These are phyloP conservation scores for Simplicillium aogashimaense DNA, from an alignment of 2,329 filamentous ascomycete genomes.

Conservation along the genomic window DNA sequence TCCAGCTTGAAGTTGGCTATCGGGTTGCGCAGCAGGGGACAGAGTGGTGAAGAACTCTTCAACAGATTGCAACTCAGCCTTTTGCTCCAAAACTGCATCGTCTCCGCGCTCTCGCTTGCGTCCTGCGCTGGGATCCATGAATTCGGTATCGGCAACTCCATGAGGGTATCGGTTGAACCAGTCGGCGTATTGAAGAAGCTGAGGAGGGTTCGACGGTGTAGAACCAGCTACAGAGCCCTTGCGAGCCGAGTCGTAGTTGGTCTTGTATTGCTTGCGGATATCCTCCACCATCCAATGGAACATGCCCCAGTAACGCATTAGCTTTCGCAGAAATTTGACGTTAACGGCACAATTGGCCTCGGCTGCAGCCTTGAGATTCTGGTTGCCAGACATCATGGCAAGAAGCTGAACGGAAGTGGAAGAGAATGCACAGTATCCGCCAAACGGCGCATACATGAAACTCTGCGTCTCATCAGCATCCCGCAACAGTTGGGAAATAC, in stretches of 20 bases:
- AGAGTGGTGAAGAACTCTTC: slow-evolving; percentile 88
- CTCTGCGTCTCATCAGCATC: slow-evolving; percentile 61
- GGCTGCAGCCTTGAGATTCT: slow-evolving; percentile 62
- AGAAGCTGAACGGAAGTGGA: slow-evolving; percentile 92
- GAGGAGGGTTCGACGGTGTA: slow-evolving; percentile 32
- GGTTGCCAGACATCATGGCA: slow-evolving; percentile 80
- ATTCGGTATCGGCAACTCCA: slow-evolving; percentile 76
- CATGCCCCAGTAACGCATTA: slow-evolving; percentile 98
- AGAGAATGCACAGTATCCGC: slow-evolving; percentile 88
- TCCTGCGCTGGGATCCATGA: slow-evolving; percentile 61
- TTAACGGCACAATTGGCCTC: slow-evolving; percentile 82
- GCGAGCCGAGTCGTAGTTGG: slow-evolving; percentile 71
- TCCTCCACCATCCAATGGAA: slow-evolving; percentile 96
- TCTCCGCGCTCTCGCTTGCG: slow-evolving; percentile 67
- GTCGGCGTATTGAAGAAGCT: slow-evolving; percentile 90
- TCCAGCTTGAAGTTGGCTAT: slow-evolving; percentile 19
- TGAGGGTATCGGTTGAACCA: slow-evolving; percentile 96
- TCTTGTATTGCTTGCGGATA: slow-evolving; percentile 77
- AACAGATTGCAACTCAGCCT: slow-evolving; percentile 82
- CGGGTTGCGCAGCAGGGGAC: slow-evolving; percentile 45
- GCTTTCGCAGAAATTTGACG: slow-evolving; percentile 81
- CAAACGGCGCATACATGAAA: slow-evolving; percentile 80
- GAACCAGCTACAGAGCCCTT: slow-evolving; percentile 47
- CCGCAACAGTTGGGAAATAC: slow-evolving; percentile 74
- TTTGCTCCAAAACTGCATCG: slow-evolving; percentile 84